A percentile compares a stretch with the other conserved stretches of the same genome.
Conservation (phyloP, 2,329 filamentous ascomycete species). For the Dactylellina sp. region DNA sequence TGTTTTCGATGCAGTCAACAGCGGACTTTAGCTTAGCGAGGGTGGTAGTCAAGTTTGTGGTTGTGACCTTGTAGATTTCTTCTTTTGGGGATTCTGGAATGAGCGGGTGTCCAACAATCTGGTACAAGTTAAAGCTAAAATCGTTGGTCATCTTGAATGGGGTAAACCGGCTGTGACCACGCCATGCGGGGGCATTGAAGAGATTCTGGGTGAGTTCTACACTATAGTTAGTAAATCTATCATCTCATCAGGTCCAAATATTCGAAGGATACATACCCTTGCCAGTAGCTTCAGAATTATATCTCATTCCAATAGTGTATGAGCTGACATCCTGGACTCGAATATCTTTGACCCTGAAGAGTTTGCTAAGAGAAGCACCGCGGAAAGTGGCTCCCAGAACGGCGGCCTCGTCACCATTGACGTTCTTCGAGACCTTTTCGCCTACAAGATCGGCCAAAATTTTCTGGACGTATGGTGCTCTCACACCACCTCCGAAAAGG, state of each 20-base stretch:
- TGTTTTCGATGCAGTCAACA: slow-evolving; percentile 79
- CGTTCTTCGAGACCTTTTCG: slow-evolving; percentile 87
- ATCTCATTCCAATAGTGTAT: slow-evolving; percentile 81
- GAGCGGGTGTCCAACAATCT: slow-evolving; percentile 61
- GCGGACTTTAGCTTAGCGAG: slow-evolving; percentile 82
- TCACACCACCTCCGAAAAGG: slow-evolving; percentile 87
- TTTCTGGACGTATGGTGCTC: slow-evolving; percentile 94
- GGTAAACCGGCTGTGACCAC: slow-evolving; percentile 84
- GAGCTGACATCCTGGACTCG: slow-evolving; percentile 79
- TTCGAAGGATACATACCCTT: slow-evolving; percentile 51
- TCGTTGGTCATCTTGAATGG: slow-evolving; percentile 82
- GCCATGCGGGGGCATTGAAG: slow-evolving; percentile 80
- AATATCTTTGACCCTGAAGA: slow-evolving; percentile 98
- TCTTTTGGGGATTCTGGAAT: slow-evolving; percentile 65
- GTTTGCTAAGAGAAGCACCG: slow-evolving; percentile 89
- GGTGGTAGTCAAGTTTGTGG: slow-evolving; percentile 86
- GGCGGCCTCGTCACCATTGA: slow-evolving; percentile 96
- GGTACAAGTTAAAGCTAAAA: slow-evolving; percentile 72
- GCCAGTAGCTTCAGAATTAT: slow-evolving; percentile 71
- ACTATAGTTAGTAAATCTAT: slow-evolving; percentile 24
- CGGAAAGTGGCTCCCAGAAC: slow-evolving; percentile 97
- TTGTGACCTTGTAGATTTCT: slow-evolving; percentile 75
- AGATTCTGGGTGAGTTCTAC: slow-evolving; percentile 79
- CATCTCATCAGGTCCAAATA: slow-evolving; percentile 55
- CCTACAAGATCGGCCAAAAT: slow-evolving; percentile 81